Evolutionary conservation across 2,329 filamentous ascomycete species (phyloP).

Genomic region (Penicillium hesseltinei): DNA sequence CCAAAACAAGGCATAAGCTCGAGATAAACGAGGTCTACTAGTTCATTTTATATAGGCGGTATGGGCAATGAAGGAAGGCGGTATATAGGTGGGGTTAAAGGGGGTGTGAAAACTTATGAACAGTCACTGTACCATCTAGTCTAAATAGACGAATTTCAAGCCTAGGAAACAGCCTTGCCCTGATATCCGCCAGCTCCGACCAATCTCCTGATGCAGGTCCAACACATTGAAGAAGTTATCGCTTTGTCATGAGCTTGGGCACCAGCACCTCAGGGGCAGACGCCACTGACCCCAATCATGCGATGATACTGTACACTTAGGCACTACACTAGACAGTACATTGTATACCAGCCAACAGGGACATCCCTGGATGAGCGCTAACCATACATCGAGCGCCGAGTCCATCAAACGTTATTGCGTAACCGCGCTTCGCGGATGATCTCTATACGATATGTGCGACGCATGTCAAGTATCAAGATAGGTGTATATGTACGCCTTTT

Average conservation of each 20-base stretch:
- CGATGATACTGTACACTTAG: neutral
- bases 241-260: neutral
- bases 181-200: neutral
- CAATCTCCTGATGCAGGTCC: neutral
- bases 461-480: neutral
- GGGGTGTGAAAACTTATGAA: too few species aligned
- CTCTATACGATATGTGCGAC: slow-evolving; percentile 7
- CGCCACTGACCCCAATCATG: neutral
- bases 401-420: slow-evolving; percentile 16
- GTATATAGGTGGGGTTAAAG: too few species aligned
- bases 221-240: neutral
- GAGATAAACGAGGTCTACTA: too few species aligned
- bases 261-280: neutral
- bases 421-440: slow-evolving; percentile 24
- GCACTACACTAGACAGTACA: neutral
- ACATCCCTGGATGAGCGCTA: neutral
- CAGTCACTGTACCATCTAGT: neutral
- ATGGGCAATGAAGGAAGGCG: too few species aligned
- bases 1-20: too few species aligned
- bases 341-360: neutral
- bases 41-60: too few species aligned
- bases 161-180: neutral
- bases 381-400: neutral
- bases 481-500: neutral
- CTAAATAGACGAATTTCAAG: neutral